These are phyloP conservation scores for Nemania sp. DNA, from an alignment of 2,329 filamentous ascomycete genomes.

Conservation along the genomic window DNA sequence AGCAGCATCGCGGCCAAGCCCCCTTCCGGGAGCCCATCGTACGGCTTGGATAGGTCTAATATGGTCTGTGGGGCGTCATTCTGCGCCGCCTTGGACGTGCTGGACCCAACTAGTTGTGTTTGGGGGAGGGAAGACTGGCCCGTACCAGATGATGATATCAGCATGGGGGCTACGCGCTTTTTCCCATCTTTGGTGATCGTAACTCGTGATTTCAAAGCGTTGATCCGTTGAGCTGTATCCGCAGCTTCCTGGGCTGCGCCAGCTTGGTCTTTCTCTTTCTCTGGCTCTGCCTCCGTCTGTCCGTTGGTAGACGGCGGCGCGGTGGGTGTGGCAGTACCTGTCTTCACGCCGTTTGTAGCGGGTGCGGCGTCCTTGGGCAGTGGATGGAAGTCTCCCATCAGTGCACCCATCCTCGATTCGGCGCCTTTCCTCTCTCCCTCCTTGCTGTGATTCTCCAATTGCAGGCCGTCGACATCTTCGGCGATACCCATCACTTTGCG, in stretches of 20 bases:
- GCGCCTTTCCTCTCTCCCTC: constrained; percentile 86
- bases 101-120: constrained; percentile 80
- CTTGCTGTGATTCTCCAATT: constrained; percentile 89
- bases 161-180: constrained; percentile 88
- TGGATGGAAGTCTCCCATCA: constrained; percentile 82
- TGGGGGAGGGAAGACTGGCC: constrained; percentile 88
- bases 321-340: constrained; percentile 42
- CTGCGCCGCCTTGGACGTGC: constrained; percentile 63
- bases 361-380: constrained; percentile 54
- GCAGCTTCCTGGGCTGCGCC: constrained; percentile 50
- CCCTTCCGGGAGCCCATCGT: constrained; percentile 88
- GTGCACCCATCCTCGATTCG: constrained; percentile 94
- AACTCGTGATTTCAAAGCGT: constrained; percentile 80
- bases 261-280: constrained; percentile 40
- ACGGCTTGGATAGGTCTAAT: constrained; percentile 89
- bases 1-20: constrained; percentile 83
- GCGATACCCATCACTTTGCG: constrained; percentile 87
- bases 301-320: constrained; percentile 41
- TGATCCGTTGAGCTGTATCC: constrained; percentile 58
- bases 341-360: constrained; percentile 57
- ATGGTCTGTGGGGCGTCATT: constrained; percentile 78
- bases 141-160: constrained; percentile 87
- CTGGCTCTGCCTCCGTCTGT: constrained; percentile 33
- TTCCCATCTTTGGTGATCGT: constrained; percentile 96
- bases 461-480: constrained; percentile 86